Evolutionary conservation across 2,329 filamentous ascomycete species (phyloP).

Genomic region (Pseudonectria foliicola): DNA sequence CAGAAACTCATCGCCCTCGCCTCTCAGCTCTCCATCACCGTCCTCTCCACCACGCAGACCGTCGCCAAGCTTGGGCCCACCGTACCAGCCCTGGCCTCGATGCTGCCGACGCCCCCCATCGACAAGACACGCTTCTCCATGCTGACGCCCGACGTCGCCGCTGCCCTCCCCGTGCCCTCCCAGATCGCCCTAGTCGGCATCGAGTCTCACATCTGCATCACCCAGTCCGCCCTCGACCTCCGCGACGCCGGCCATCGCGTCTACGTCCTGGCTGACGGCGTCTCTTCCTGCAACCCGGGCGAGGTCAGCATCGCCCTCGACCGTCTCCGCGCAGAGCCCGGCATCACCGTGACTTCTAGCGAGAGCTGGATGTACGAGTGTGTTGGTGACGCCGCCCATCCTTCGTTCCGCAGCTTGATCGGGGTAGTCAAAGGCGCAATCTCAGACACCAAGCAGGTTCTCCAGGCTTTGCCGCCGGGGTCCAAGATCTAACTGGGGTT

Average conservation of each 20-base stretch:
- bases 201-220: slow-evolving; percentile 89
- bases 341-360: slow-evolving; percentile 74
- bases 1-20: slow-evolving; percentile 62
- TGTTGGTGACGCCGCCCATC: slow-evolving; percentile 70
- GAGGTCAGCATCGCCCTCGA: slow-evolving; percentile 76
- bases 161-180: slow-evolving; percentile 29
- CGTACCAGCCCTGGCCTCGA: slow-evolving; percentile 59
- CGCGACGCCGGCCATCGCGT: slow-evolving; percentile 68
- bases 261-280: slow-evolving; percentile 82
- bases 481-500: slow-evolving; percentile 56
- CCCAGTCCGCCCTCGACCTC: slow-evolving; percentile 83
- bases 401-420: slow-evolving; percentile 67
- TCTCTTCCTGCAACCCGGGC: slow-evolving; percentile 77
- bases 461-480: slow-evolving; percentile 54
- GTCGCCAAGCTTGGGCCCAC: slow-evolving; percentile 70
- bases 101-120: slow-evolving; percentile 48
- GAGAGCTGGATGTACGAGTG: slow-evolving; percentile 88
- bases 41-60: slow-evolving; percentile 83
- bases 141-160: slow-evolving; percentile 62
- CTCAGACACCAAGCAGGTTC: slow-evolving; percentile 59
- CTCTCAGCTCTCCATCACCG: slow-evolving; percentile 62
- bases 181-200: slow-evolving; percentile 81
- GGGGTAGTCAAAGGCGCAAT: slow-evolving; percentile 71
- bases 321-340: slow-evolving; percentile 61
- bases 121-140: slow-evolving; percentile 94